Evolutionary conservation across 768 basidiomycete genomes (phyloP), one percentile per base, ranked within the genome.

Genomic region (Leccinum uliginosum): DNA sequence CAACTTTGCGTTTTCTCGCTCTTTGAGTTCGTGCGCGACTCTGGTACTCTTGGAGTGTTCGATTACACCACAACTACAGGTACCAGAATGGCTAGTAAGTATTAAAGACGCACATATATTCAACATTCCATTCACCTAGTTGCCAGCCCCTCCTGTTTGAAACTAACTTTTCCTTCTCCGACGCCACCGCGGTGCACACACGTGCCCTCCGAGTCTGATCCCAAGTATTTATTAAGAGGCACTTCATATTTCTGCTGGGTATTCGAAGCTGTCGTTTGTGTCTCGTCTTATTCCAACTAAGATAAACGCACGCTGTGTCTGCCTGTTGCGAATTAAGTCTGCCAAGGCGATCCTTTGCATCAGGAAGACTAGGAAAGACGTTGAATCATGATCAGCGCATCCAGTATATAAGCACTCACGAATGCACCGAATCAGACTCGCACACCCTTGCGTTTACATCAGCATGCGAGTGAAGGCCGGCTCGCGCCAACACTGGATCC

Each of bases 181-280:
- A 43, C 27, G n/a, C 47, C 24, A 48, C 54, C 29, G 21, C 10
- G 12, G 49, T 23, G 11, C 21, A 6, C 40, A 23, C 9, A 2
- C 17, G 6, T 54, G 12, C 12, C n/a, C 7, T 24, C 4, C 24
- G 24, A 24, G 24, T 52, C 30, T 1, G 45, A 12, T 26, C 29
- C 26, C 49, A 67, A 26, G 21, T 62, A 57, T 24, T 48, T 32
- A 55, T 50, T 60, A 12, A 60, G 51, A 57, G 66, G 66, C 0
- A 67, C 64, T 44, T 53, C 54, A 48, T 67, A 67, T 44, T 53
- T 53, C 6, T 12, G 53, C 17, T 19, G 29, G 4, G 46, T 2
- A 15, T 15, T 45, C 26, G 58, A 24, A 5, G 15, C 12, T 21
- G 21, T 40, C 21, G 30, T 24, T 17, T 45, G 55, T 4, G 21